A percentile compares a stretch with the other conserved stretches of the same genome.
phyloP scores from a whole-genome alignment of 2,329 filamentous ascomycete species.

The Chrysosporium queenslandicum region DNA sequence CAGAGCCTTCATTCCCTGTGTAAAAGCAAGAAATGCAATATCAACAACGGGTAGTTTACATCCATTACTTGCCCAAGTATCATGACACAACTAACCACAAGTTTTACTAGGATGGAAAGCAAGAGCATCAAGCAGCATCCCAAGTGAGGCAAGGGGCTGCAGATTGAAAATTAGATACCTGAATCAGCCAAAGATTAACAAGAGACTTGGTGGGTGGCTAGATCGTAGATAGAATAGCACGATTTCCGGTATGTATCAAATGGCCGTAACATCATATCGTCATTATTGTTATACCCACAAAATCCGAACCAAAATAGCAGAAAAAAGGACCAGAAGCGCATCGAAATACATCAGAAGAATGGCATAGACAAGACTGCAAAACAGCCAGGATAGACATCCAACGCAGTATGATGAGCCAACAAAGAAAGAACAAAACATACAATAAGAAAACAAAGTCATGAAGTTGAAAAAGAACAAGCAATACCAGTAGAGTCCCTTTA shows the following conservation, averaged over 20 bases:
- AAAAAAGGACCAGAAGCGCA: background rate
- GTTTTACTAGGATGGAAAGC: too few species aligned
- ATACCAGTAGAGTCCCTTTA: background rate
- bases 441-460: background rate
- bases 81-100: too few species aligned
- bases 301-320: constrained; percentile 1
- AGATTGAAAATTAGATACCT: too few species aligned
- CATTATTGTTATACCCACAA: background rate
- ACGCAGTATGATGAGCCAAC: constrained; percentile 1
- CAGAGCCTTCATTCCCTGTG: too few species aligned
- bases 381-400: background rate
- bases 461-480: constrained; percentile 1
- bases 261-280: constrained; percentile 7
- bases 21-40: too few species aligned
- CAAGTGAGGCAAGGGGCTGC: too few species aligned
- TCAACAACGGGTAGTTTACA: too few species aligned
- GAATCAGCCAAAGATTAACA: too few species aligned
- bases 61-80: too few species aligned
- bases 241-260: background rate
- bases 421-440: constrained; percentile 8
- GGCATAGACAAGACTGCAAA: background rate
- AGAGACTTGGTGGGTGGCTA: too few species aligned
- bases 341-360: background rate
- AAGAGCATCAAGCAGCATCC: too few species aligned
- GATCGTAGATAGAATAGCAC: background rate